Evolutionary conservation across 2,329 filamentous ascomycete genomes (phyloP), one percentile per base, ranked within the genome.

Genomic region (Truncatella angustata): DNA sequence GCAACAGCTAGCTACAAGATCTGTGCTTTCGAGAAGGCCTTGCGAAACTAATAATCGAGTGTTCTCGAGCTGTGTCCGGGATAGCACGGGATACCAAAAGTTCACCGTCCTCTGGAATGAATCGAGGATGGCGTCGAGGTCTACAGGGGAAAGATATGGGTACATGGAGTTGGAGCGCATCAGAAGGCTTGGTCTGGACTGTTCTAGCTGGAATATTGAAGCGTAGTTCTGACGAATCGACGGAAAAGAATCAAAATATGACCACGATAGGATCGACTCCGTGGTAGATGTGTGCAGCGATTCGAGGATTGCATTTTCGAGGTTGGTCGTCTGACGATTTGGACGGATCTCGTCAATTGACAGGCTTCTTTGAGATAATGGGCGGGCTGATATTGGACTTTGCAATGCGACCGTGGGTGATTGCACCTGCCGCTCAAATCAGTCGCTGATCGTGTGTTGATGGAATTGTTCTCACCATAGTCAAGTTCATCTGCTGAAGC

Each of bases 31-130:
- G 0, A 71, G 64, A 5, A 67, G 65, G 0, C 69, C 71, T 0
- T 57, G 59, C 4, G 63, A 53, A 2, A 78, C 60, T 2, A 64
- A 64, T 0, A 50, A 43, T 5, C 70, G 64, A 4, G 73, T 61
- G 20, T 57, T 58, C 1, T 65, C 56, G 0, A 77, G 59, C 23
- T 73, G 74, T 0, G 56, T 53, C 39, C 66, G 67, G 0, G 75
- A 75, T 65, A 78, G 70, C 5, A 74, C 77, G 0, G 77, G 78
- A 51, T 80, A 80, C 75, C 76, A 80, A 44, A 79, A 79, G 59
- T 80, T 81, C 37, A 79, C 65, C 30, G 70, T 73, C 2, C 63
- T 61, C 54, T 77, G 69, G 42, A 81, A 81, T 0, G 73, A 69
- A 1, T 67, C 61, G 0, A 79, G 59, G 4, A 76, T 71, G 0